Percentiles rank a stretch among this genome's conserved stretches.
These are phyloP conservation scores for Leccinum rimulosum DNA, from an alignment of 768 basidiomycete species.

Conservation along the genomic window DNA sequence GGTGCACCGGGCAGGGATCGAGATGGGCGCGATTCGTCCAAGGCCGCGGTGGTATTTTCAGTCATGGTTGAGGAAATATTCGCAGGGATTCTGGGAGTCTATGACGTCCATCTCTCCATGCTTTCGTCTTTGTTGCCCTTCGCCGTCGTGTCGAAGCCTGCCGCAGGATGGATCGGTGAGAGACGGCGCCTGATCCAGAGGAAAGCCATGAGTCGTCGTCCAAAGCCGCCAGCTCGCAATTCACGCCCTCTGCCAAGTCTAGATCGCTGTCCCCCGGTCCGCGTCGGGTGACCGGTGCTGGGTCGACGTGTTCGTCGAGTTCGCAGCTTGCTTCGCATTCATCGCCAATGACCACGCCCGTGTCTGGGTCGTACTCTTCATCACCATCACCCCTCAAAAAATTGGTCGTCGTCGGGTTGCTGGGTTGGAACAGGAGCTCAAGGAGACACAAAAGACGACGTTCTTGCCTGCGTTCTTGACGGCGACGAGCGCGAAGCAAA, in stretches of 20 bases:
- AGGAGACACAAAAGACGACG: constrained; percentile 3
- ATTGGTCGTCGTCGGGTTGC: not conserved
- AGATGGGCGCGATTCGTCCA: constrained; percentile 8
- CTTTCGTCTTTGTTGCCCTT: constrained; percentile 7
- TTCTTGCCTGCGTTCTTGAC: no score
- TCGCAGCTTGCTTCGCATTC: no score
- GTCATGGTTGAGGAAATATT: constrained; percentile 19
- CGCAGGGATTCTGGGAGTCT: constrained; percentile 28
- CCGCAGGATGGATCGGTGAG: constrained; percentile 6
- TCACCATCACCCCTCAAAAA: constrained; percentile 7
- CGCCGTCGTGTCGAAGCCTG: constrained; percentile 4
- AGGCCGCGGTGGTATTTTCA: constrained; percentile 16
- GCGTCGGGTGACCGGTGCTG: no score
- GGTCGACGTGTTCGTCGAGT: no score
- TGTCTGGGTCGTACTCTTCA: constrained; percentile 6
- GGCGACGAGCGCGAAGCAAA: constrained; percentile 17
- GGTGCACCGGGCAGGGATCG: constrained; percentile 1
- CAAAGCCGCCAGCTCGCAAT: no score
- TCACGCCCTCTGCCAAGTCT: no score
- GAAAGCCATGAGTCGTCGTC: not conserved
- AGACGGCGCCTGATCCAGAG: not conserved
- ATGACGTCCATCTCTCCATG: constrained; percentile 15
- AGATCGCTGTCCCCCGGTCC: no score
- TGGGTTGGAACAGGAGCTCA: no score
- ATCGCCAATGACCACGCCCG: not conserved